Percentiles rank a stretch among this genome's conserved stretches.
Evolutionary conservation across 2,329 filamentous ascomycete species (phyloP).

Genomic region (Metarhizium guizhouense): DNA sequence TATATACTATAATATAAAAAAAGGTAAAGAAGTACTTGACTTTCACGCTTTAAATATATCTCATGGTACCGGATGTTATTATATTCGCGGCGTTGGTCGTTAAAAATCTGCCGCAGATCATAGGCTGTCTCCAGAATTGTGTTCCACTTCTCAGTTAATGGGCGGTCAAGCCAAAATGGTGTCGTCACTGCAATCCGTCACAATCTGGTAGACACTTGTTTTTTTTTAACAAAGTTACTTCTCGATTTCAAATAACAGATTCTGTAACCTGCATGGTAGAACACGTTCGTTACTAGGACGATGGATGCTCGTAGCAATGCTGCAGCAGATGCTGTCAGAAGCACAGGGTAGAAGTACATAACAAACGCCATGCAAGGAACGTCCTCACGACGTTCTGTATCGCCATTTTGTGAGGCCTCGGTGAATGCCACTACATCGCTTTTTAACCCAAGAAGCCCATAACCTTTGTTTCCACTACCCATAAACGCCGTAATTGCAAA

Average conservation of each 20-base stretch:
- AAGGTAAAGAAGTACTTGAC: too few species aligned
- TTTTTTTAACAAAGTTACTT: neutral
- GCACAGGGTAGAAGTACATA: neutral
- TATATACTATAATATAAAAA: too few species aligned
- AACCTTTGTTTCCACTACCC: neutral
- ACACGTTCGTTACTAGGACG: neutral
- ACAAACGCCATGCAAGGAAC: neutral
- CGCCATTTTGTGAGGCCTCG: neutral
- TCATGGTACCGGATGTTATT: too few species aligned
- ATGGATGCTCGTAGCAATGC: neutral
- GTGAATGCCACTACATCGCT: neutral
- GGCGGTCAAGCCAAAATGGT: too few species aligned
- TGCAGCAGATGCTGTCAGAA: neutral
- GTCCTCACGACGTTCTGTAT: neutral
- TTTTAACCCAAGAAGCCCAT: neutral
- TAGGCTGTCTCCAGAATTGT: too few species aligned
- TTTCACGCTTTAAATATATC: too few species aligned
- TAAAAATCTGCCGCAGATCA: too few species aligned
- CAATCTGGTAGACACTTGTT: too few species aligned
- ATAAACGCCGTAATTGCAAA: constrained; percentile 2
- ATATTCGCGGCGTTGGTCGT: too few species aligned
- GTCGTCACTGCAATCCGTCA: too few species aligned
- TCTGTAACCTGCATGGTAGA: neutral
- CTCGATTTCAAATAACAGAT: neutral
- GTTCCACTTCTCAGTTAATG: too few species aligned